phyloP scores from a whole-genome alignment of 2,329 filamentous ascomycete genomes.

The Epichloe brachyelytri region DNA sequence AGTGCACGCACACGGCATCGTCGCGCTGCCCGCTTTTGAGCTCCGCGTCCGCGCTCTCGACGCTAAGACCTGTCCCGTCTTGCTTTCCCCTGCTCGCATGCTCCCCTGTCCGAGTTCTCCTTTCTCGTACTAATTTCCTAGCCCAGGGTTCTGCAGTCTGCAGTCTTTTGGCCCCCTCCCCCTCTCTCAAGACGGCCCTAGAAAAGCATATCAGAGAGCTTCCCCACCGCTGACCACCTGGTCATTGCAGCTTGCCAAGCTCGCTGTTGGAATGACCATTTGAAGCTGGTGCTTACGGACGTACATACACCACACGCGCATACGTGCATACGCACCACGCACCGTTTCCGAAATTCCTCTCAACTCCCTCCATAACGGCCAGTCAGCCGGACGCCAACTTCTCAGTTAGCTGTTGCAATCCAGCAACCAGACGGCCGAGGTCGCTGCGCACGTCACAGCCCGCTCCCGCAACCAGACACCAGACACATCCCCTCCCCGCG shows the following conservation, averaged over 20 bases:
- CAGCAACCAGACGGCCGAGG: not conserved
- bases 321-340: not conserved
- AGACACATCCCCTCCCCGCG: not conserved
- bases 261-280: too few species aligned
- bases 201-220: conserved; percentile 7
- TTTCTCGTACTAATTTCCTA: conserved; percentile 1
- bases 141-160: not conserved
- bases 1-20: not conserved
- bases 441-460: not conserved
- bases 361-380: not conserved
- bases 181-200: not conserved
- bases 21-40: not conserved
- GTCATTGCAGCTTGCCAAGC: not conserved
- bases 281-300: too few species aligned
- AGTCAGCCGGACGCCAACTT: not conserved
- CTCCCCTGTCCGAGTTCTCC: not conserved
- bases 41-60: not conserved
- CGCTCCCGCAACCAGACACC: not conserved
- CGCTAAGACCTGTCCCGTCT: not conserved
- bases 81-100: not conserved
- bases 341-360: not conserved
- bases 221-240: conserved; percentile 3
- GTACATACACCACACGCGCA: not conserved
- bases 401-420: not conserved
- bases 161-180: not conserved